Evolutionary conservation across 768 basidiomycete genomes (phyloP).

Genomic region (Clitopilus hobsonii): DNA sequence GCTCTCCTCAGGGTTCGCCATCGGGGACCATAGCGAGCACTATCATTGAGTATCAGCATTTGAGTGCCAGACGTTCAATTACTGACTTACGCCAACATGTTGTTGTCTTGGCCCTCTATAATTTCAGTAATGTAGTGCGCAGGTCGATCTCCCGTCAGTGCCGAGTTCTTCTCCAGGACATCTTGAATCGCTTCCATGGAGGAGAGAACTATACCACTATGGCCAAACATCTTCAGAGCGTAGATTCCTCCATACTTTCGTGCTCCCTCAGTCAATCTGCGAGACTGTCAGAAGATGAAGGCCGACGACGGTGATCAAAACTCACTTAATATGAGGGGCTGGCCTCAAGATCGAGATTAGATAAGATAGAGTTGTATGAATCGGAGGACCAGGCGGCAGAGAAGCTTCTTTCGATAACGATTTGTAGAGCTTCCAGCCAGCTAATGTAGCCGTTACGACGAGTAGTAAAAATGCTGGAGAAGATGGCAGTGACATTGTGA

Average conservation of each 20-base stretch:
- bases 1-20: neutral
- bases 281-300: neutral
- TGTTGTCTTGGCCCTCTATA: neutral
- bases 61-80: too few relatives aligned
- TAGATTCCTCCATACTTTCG: slow-evolving; percentile 11
- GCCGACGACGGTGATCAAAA: too few relatives aligned
- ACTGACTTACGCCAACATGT: neutral
- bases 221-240: neutral
- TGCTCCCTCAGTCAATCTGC: slow-evolving; percentile 8
- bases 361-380: slow-evolving; percentile 17
- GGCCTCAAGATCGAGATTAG: slow-evolving; percentile 14
- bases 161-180: neutral
- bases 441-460: too few relatives aligned
- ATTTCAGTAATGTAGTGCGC: neutral
- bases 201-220: neutral
- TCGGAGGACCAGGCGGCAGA: slow-evolving; percentile 20
- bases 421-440: too few relatives aligned
- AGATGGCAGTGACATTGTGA: too few relatives aligned
- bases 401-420: slow-evolving; percentile 8
- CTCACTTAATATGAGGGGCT: neutral
- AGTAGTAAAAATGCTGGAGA: too few relatives aligned
- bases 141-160: neutral
- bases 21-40: neutral
- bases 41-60: neutral
- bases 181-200: neutral